A percentile compares a stretch with the other conserved stretches of the same genome.
These are phyloP conservation scores for Chenopodium album DNA, from an alignment of 148 eudicot species.

Conservation along the genomic window DNA sequence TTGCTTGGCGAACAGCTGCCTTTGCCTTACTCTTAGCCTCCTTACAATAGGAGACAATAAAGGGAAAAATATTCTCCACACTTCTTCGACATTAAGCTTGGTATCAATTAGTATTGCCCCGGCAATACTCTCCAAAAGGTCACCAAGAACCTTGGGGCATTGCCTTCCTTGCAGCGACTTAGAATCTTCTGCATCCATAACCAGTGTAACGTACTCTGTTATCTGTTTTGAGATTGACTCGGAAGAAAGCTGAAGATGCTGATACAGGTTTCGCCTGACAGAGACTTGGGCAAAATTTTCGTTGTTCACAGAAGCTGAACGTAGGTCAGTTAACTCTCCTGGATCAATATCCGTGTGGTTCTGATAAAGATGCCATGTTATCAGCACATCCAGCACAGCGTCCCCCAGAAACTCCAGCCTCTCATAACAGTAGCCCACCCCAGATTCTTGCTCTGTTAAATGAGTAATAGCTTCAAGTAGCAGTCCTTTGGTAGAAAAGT, in stretches of 20 bases:
- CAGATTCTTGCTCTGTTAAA: constrained; percentile 47
- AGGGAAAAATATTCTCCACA: constrained; percentile 77
- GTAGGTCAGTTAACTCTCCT: constrained; percentile 89
- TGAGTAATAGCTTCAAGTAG: constrained; percentile 79
- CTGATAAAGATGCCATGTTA: constrained; percentile 72
- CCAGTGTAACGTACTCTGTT: constrained; percentile 46
- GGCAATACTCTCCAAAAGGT: constrained; percentile 77
- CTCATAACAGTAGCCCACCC: constrained; percentile 63
- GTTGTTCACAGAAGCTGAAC: constrained; percentile 94
- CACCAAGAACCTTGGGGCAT: constrained; percentile 89
- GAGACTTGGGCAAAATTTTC: constrained; percentile 81
- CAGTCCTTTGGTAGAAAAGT: constrained; percentile 69
- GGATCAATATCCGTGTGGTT: constrained; percentile 67
- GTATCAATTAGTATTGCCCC: too few species aligned
- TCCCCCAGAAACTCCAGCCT: constrained; percentile 98
- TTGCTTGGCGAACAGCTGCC: too few species aligned
- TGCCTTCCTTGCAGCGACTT: constrained; percentile 46
- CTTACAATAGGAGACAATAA: constrained; percentile 83
- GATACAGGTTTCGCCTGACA: constrained; percentile 61
- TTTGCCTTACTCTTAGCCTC: too few species aligned
- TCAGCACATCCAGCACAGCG: constrained; percentile 79
- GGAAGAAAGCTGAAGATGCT: constrained; percentile 71
- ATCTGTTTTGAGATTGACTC: constrained; percentile 52
- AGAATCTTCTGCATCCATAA: constrained; percentile 38
- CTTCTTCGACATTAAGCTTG: constrained; percentile 71